Evolutionary conservation across 2,329 filamentous ascomycete genomes (phyloP).

Genomic region (Diaporthe citriasiana): DNA sequence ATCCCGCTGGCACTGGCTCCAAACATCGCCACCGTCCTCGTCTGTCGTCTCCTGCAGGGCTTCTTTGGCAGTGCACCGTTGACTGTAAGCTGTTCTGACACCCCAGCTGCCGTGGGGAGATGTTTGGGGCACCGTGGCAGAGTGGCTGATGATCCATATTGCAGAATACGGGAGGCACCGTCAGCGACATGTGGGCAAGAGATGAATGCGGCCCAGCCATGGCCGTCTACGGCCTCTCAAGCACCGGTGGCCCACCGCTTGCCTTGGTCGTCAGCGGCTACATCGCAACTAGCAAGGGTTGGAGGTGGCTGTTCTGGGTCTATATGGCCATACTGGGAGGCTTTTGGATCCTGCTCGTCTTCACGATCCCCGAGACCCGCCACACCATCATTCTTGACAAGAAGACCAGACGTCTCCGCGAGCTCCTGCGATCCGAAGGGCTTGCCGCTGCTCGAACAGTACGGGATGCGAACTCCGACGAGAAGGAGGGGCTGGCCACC

Average conservation of each 20-base stretch:
- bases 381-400: conserved; percentile 34
- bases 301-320: conserved; percentile 38
- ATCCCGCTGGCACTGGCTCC: conserved; percentile 32
- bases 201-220: conserved; percentile 35
- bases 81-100: neutral
- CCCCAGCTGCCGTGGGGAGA: neutral
- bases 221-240: conserved; percentile 37
- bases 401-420: conserved; percentile 34
- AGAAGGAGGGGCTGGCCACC: conserved; percentile 16
- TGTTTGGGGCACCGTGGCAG: too few species aligned
- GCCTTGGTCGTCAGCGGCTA: conserved; percentile 33
- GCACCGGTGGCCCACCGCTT: conserved; percentile 32
- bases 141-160: neutral
- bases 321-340: conserved; percentile 35
- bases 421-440: conserved; percentile 13
- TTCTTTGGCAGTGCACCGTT: conserved; percentile 39
- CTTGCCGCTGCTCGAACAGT: conserved; percentile 21
- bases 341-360: conserved; percentile 21
- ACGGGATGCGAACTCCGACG: conserved; percentile 17
- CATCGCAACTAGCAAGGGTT: conserved; percentile 12
- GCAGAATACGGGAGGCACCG: conserved; percentile 30
- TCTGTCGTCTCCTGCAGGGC: conserved; percentile 27
- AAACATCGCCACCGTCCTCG: conserved; percentile 32
- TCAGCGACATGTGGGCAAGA: conserved; percentile 35
- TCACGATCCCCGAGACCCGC: conserved; percentile 35